A percentile compares a stretch with the other conserved stretches of the same genome.
Conservation (phyloP, 306 rosid genomes). For the Inga oerstediana region DNA sequence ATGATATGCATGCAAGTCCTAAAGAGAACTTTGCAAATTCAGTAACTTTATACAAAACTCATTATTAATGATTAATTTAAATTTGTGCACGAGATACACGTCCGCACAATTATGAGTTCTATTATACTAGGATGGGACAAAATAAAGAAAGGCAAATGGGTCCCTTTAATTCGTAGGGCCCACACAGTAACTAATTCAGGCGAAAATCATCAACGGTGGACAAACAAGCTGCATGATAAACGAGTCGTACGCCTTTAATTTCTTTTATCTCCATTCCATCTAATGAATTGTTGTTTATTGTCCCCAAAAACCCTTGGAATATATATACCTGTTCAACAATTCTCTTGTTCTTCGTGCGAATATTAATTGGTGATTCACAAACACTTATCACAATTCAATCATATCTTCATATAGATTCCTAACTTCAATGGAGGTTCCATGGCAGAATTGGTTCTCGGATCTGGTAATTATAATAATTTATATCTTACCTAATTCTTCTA, state of each 20-base stretch:
- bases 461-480: slow-evolving; percentile 13
- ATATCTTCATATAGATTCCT: background rate
- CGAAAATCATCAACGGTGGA: slow-evolving; percentile 29
- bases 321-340: background rate
- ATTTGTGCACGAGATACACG: background rate
- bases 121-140: background rate
- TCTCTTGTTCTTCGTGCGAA: background rate
- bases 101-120: too few relatives aligned
- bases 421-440: slow-evolving; percentile 20
- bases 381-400: background rate
- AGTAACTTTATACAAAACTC: background rate
- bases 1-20: background rate
- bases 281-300: background rate
- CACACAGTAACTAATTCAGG: too few relatives aligned
- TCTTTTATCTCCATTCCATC: background rate
- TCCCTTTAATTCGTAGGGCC: background rate
- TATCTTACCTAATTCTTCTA: background rate
- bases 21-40: background rate
- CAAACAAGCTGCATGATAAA: slow-evolving; percentile 35
- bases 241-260: slow-evolving; percentile 9
- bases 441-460: slow-evolving; percentile 36
- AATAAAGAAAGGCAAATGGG: background rate
- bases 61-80: background rate
- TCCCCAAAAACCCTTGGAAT: background rate
- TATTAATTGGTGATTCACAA: background rate